Base-by-base conservation (phyloP, 129 eudicot species). In the Flaveria linearis region DNA sequence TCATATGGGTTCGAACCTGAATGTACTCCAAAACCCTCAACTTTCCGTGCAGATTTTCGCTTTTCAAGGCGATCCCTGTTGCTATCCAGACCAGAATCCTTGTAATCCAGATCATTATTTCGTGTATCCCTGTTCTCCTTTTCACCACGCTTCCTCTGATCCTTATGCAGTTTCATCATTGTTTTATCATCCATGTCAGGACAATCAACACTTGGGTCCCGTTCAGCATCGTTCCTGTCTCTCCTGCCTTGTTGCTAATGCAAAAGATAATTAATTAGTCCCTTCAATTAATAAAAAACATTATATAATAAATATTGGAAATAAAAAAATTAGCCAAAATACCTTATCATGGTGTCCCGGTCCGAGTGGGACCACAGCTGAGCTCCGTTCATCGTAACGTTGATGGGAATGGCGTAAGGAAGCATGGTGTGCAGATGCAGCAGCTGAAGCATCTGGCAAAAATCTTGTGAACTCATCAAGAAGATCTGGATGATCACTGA, bases 391-490 rank as follows among this genome's bases (percentile, higher is more conserved):
- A 71, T 90, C 93, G 72, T 82, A 76, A 41, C 91, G 93, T 49
- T 71, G 85, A 56, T 83, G 76, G 4, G 86, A 56, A 78, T 79
- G 86, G 61, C 89, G 81, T 68, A 81, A 69, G 43, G 90, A 76
- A 74, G 93, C 82, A 76, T 86, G 86, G 60, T 88, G 83, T 56
- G 88, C 88, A 60, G 94, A 83, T 46, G 88, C 96, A 7, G 93
- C 76, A 15, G 85, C 87, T 64, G 98, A 88, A 76, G 89, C 90
- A 81, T 88, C 98, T 2, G 98, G 98, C 77, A 93, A 80, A 75
- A 93, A 93, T 78, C 96, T 86, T n/a, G 96, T 90, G 82, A 93
- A 93, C 82, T 93, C 97, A 0, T 93, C 96, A 39, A 93, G 91
- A 76, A 93, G 85, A 84, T 90, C 98, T 14, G 88, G 84, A 76